Conservation (phyloP, 164 flowering plant species). For the Aristolochia californica region DNA sequence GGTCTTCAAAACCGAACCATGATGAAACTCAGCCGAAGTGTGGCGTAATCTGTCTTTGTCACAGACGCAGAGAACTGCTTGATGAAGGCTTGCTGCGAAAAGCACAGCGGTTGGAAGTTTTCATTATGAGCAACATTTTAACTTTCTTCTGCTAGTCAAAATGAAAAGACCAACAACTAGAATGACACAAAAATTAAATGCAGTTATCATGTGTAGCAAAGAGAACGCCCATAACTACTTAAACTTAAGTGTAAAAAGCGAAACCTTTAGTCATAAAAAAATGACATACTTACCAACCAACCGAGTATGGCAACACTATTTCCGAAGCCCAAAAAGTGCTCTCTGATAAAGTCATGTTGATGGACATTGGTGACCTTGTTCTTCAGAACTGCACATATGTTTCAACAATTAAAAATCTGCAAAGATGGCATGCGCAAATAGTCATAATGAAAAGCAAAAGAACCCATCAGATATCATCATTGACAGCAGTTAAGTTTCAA, state of each 20-base stretch:
- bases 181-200: not conserved
- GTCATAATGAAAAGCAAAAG: constrained; percentile 1
- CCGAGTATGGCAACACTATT: constrained; percentile 25
- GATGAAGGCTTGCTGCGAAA: constrained; percentile 35
- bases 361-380: constrained; percentile 63
- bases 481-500: not conserved
- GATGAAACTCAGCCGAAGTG: constrained; percentile 33
- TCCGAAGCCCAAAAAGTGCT: constrained; percentile 56
- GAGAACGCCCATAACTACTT: not conserved
- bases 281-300: constrained; percentile 57
- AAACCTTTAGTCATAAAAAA: not conserved
- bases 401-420: too few species aligned
- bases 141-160: too few species aligned
- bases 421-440: too few species aligned
- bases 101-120: not conserved
- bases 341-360: constrained; percentile 67
- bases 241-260: not conserved
- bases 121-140: not conserved
- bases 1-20: constrained; percentile 9
- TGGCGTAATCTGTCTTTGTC: constrained; percentile 49
- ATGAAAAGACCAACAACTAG: not conserved
- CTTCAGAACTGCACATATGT: constrained; percentile 39
- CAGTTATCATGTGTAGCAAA: not conserved
- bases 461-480: not conserved
- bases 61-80: constrained; percentile 61